Evolutionary conservation across 495 filamentous ascomycete genomes (phyloP).

Genomic region (Aspergillus sclerotiicarbonarius): DNA sequence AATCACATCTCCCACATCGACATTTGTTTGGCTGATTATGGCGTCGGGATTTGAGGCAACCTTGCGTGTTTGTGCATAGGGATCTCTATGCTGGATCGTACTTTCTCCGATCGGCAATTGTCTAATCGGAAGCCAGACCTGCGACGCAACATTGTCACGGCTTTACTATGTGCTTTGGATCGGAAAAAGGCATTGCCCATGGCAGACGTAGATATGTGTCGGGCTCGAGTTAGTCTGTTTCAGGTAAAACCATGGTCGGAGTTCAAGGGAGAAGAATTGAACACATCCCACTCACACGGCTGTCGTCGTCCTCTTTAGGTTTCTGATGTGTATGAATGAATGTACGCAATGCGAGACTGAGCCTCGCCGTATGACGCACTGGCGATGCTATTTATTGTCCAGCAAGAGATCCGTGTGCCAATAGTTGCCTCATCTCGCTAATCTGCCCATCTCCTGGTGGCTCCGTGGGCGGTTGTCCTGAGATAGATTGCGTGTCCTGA

Average conservation of each 20-base stretch:
- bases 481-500: slow-evolving; percentile 9
- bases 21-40: background rate
- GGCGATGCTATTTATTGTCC: background rate
- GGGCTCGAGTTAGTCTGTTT: background rate
- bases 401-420: background rate
- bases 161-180: background rate
- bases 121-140: background rate
- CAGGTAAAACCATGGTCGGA: background rate
- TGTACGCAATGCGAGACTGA: background rate
- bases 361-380: background rate
- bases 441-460: background rate
- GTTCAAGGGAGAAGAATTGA: background rate
- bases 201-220: background rate
- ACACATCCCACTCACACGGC: background rate
- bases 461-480: background rate
- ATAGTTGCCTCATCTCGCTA: background rate
- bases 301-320: background rate
- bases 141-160: background rate
- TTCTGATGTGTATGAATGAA: background rate
- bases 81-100: background rate
- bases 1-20: background rate
- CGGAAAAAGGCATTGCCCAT: background rate
- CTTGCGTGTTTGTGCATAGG: background rate
- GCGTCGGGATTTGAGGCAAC: background rate
- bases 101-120: background rate